A percentile compares a stretch with the other conserved stretches of the same genome.
phyloP scores from a whole-genome alignment of 345 rosid genomes.

The Garcia nutans region DNA sequence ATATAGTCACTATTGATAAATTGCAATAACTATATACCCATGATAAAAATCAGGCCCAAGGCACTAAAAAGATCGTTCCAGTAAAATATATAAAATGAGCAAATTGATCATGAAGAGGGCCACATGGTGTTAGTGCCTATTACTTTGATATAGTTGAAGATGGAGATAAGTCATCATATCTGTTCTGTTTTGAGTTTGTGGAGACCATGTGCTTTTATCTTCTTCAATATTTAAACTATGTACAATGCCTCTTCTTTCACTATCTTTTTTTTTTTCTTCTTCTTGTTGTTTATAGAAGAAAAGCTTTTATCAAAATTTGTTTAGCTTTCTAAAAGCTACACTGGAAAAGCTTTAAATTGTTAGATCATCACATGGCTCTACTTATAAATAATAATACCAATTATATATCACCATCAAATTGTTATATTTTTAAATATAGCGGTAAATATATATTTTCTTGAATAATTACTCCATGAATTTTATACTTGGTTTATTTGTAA shows the following conservation, averaged over 20 bases:
- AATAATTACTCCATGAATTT: constrained; percentile 16
- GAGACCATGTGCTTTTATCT: constrained; percentile 30
- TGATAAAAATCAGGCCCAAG: not conserved
- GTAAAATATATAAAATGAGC: not conserved
- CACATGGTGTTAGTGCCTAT: not conserved
- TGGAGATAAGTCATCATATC: constrained; percentile 24
- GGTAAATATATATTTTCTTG: no score
- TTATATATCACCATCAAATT: no score
- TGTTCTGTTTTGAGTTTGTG: constrained; percentile 15
- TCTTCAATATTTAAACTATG: not conserved
- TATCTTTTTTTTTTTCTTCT: constrained; percentile 5
- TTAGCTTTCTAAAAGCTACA: constrained; percentile 31
- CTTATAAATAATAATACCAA: no score
- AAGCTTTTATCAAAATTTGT: no score
- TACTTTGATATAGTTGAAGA: constrained; percentile 24
- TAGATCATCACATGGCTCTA: not conserved
- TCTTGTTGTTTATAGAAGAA: no score
- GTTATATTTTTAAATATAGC: no score
- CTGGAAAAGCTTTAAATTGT: constrained; percentile 5
- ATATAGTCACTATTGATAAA: not conserved
- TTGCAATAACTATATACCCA: no score
- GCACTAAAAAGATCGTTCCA: no score
- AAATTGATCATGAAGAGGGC: not conserved
- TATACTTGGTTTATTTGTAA: not conserved
- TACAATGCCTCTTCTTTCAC: constrained; percentile 1